Evolutionary conservation across 805 yeast genomes (phyloP).

Genomic region (Monosporozyma yasuniensis): DNA sequence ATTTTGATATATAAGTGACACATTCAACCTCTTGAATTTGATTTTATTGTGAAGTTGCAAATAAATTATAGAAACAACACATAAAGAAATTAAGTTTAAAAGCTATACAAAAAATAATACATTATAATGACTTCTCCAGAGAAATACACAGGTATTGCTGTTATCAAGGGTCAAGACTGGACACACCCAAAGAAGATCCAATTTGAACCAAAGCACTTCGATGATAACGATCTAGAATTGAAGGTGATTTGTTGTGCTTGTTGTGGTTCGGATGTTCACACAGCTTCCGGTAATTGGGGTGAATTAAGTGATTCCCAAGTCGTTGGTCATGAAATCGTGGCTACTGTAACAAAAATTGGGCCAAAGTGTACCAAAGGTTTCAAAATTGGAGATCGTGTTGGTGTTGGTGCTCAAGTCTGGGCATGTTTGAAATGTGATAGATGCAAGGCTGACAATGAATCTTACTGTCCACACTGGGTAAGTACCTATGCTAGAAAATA

Average conservation of each 20-base stretch:
- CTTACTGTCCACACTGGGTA: slow-evolving; percentile 39
- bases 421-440: slow-evolving; percentile 57
- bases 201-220: slow-evolving; percentile 41
- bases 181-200: slow-evolving; percentile 43
- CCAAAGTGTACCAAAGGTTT: slow-evolving; percentile 37
- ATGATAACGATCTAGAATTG: slow-evolving; percentile 42
- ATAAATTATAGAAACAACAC: too few relatives aligned
- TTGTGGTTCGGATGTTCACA: slow-evolving; percentile 51
- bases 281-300: slow-evolving; percentile 21
- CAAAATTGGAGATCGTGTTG: slow-evolving; percentile 68
- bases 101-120: too few relatives aligned
- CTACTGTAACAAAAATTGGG: slow-evolving; percentile 54
- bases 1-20: too few relatives aligned
- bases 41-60: too few relatives aligned
- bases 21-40: too few relatives aligned
- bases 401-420: slow-evolving; percentile 63
- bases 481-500: slow-evolving; percentile 41
- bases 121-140: slow-evolving; percentile 16
- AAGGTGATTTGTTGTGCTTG: slow-evolving; percentile 55
- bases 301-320: slow-evolving; percentile 29
- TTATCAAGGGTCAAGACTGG: slow-evolving; percentile 43
- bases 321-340: slow-evolving; percentile 64
- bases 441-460: slow-evolving; percentile 48
- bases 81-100: too few relatives aligned
- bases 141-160: slow-evolving; percentile 54